Evolutionary conservation across 257 asterid species (phyloP).

Genomic region (Paulownia fortunei): DNA sequence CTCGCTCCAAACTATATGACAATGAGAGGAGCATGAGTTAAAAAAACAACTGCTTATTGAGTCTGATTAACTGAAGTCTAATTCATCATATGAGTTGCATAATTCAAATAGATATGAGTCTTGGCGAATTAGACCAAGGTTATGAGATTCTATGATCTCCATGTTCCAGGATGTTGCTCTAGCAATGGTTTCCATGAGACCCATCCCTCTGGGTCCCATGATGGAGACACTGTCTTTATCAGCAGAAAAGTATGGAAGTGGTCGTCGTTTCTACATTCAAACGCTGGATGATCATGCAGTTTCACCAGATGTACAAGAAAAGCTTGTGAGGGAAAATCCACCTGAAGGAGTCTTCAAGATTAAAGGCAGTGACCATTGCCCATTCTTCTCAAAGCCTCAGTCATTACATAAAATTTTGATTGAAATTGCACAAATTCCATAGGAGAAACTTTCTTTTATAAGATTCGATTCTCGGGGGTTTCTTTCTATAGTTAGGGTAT

Average conservation of each 20-base stretch:
- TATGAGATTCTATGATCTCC: neutral
- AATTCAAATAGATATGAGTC: too few relatives aligned
- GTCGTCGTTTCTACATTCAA: conserved; percentile 82
- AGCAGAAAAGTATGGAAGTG: conserved; percentile 73
- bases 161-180: conserved; percentile 80
- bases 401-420: conserved; percentile 86
- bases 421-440: conserved; percentile 89
- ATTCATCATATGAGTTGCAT: too few relatives aligned
- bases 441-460: conserved; percentile 5
- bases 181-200: conserved; percentile 93
- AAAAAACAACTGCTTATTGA: neutral
- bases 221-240: conserved; percentile 78
- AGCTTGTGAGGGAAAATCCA: conserved; percentile 87
- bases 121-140: too few relatives aligned
- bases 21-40: too few relatives aligned
- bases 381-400: conserved; percentile 98
- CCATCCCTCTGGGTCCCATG: conserved; percentile 87
- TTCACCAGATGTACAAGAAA: conserved; percentile 94
- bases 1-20: too few relatives aligned
- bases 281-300: conserved; percentile 87
- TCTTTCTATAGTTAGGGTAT: conserved; percentile 39
- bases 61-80: neutral
- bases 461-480: conserved; percentile 6
- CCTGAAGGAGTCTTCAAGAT: conserved; percentile 95
- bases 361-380: conserved; percentile 94